Percentiles rank a stretch among this genome's conserved stretches.
phyloP scores from a whole-genome alignment of 495 filamentous ascomycete genomes.

The Aspergillus egyptiacus region DNA sequence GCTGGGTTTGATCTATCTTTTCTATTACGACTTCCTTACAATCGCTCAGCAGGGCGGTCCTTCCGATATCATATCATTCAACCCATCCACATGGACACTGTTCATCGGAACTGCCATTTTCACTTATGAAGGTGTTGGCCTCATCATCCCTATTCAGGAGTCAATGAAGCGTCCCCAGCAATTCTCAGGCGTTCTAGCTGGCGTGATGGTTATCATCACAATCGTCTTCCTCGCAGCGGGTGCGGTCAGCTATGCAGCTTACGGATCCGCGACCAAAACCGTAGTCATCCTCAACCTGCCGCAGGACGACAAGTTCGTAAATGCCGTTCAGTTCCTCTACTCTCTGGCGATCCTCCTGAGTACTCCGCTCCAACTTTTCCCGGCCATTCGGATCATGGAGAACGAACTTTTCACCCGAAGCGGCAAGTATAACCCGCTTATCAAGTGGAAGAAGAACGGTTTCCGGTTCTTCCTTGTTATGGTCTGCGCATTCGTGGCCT shows the following conservation, averaged over 20 bases:
- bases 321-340: slow-evolving; percentile 92
- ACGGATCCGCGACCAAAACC: slow-evolving; percentile 89
- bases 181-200: slow-evolving; percentile 78
- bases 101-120: slow-evolving; percentile 99
- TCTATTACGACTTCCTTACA: slow-evolving; percentile 91
- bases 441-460: slow-evolving; percentile 98
- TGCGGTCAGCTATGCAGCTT: slow-evolving; percentile 90
- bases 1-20: slow-evolving; percentile 85
- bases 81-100: slow-evolving; percentile 82
- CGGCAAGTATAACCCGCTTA: slow-evolving; percentile 89
- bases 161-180: slow-evolving; percentile 86
- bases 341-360: slow-evolving; percentile 88
- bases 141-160: slow-evolving; percentile 98
- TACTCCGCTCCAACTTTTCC: slow-evolving; percentile 90
- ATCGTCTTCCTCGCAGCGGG: slow-evolving; percentile 86
- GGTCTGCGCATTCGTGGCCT: slow-evolving; percentile 78
- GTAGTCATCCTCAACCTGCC: slow-evolving; percentile 94
- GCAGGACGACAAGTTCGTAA: slow-evolving; percentile 93
- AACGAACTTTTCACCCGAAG: slow-evolving; percentile 69
- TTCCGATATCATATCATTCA: slow-evolving; percentile 81
- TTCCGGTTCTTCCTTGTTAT: slow-evolving; percentile 90
- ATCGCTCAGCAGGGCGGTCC: slow-evolving; percentile 68
- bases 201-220: slow-evolving; percentile 91
- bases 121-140: slow-evolving; percentile 94
- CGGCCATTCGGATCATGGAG: slow-evolving; percentile 76